Evolutionary conservation across 306 rosid genomes (phyloP).

Genomic region (Cicer chorassanicum): DNA sequence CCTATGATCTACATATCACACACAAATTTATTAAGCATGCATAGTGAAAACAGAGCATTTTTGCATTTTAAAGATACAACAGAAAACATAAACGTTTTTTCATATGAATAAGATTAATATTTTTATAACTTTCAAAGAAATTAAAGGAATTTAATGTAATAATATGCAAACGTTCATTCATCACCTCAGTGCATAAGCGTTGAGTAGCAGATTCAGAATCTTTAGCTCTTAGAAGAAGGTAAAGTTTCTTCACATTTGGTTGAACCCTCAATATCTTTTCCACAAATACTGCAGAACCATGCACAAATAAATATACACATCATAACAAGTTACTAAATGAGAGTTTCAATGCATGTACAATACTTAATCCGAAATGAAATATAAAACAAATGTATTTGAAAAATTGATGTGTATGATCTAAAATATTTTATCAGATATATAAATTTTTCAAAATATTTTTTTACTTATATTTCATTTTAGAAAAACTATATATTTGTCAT

Average conservation of each 20-base stretch:
- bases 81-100: not conserved
- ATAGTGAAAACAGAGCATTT: too few relatives aligned
- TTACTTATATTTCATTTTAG: too few relatives aligned
- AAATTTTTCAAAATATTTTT: too few relatives aligned
- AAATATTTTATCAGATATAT: too few relatives aligned
- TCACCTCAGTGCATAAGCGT: conserved; percentile 65
- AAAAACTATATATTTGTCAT: too few relatives aligned
- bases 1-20: conserved; percentile 54
- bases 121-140: not conserved
- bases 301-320: not conserved
- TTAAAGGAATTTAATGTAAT: not conserved
- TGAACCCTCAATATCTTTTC: conserved; percentile 78
- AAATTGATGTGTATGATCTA: too few relatives aligned
- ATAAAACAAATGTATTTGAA: too few relatives aligned
- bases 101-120: too few relatives aligned
- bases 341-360: not conserved
- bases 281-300: conserved; percentile 60
- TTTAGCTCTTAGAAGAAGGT: conserved; percentile 67
- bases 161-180: conserved; percentile 23
- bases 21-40: not conserved
- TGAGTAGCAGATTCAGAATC: conserved; percentile 60
- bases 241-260: conserved; percentile 75
- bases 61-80: too few relatives aligned
- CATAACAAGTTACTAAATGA: not conserved
- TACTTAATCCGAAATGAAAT: too few relatives aligned